A percentile compares a stretch with the other conserved stretches of the same genome.
These are phyloP conservation scores for Venturia pyrina DNA, from an alignment of 2,329 filamentous ascomycete genomes.

Conservation along the genomic window DNA sequence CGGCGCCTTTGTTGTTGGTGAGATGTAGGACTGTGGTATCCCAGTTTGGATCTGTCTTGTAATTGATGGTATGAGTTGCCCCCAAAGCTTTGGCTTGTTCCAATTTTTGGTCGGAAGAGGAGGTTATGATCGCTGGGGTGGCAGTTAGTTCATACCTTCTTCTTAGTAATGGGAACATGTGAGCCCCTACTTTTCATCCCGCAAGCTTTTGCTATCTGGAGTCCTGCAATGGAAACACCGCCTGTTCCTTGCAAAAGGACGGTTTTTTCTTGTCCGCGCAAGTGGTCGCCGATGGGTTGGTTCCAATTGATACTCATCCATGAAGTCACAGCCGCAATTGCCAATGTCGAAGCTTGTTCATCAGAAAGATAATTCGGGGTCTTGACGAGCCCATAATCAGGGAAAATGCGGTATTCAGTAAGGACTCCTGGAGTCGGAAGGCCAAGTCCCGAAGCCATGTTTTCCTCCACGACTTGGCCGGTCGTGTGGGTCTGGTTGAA, in stretches of 20 bases:
- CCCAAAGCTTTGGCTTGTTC: conserved; percentile 45
- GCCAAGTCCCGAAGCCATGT: conserved; percentile 49
- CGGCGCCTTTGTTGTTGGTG: conserved; percentile 45
- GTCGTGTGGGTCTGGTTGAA: conserved; percentile 34
- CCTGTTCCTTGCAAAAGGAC: conserved; percentile 64
- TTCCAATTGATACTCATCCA: conserved; percentile 25
- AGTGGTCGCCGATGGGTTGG: conserved; percentile 27
- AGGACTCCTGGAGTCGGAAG: conserved; percentile 59
- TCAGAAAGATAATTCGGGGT: conserved; percentile 47
- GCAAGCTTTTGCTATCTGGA: conserved; percentile 43
- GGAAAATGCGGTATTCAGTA: conserved; percentile 56
- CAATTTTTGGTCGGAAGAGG: conserved; percentile 38
- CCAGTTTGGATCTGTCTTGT: conserved; percentile 35
- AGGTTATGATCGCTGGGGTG: conserved; percentile 34
- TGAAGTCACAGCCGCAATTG: conserved; percentile 37
- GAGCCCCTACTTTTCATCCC: conserved; percentile 39
- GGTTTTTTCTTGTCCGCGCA: conserved; percentile 36
- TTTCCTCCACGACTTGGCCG: conserved; percentile 22
- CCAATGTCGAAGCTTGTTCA: conserved; percentile 36
- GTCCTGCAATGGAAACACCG: conserved; percentile 55
- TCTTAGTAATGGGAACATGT: neutral
- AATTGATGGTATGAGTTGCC: conserved; percentile 47
- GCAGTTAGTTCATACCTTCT: too few relatives aligned
- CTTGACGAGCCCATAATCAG: conserved; percentile 55
- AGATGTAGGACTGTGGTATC: conserved; percentile 42